Evolutionary conservation across 768 basidiomycete genomes (phyloP).

Genomic region (Auriscalpium orientale): DNA sequence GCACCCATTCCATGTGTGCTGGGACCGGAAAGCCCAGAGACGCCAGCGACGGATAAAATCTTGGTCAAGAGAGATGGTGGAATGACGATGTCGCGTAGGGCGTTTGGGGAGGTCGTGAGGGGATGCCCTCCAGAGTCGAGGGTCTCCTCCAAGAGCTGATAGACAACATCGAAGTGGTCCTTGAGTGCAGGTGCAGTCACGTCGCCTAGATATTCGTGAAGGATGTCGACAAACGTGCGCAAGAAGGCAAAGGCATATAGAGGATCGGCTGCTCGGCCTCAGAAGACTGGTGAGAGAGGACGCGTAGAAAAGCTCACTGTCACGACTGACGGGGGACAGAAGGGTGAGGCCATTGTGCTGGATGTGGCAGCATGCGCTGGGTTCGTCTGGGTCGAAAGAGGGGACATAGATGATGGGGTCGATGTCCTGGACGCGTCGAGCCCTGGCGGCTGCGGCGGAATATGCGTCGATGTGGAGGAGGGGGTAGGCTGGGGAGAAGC

Average conservation of each 20-base stretch:
- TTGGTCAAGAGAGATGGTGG: slow-evolving; percentile 72
- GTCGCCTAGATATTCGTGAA: slow-evolving; percentile 84
- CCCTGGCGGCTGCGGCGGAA: slow-evolving; percentile 61
- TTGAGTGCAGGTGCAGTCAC: slow-evolving; percentile 71
- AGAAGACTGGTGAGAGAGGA: not conserved
- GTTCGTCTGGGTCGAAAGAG: slow-evolving; percentile 36
- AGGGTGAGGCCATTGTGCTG: slow-evolving; percentile 68
- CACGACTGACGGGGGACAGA: slow-evolving; percentile 75
- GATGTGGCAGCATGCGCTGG: slow-evolving; percentile 82
- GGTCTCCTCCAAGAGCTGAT: slow-evolving; percentile 96
- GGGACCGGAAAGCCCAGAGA: slow-evolving; percentile 32
- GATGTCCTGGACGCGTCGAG: slow-evolving; percentile 43
- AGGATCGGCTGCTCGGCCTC: slow-evolving; percentile 60
- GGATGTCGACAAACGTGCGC: slow-evolving; percentile 74
- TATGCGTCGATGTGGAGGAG: slow-evolving; percentile 81
- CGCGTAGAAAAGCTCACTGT: slow-evolving; percentile 48
- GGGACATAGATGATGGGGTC: slow-evolving; percentile 72
- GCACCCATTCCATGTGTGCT: slow-evolving; percentile 31
- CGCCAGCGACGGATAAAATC: slow-evolving; percentile 43
- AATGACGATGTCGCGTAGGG: slow-evolving; percentile 87
- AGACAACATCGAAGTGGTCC: slow-evolving; percentile 93
- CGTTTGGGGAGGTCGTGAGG: slow-evolving; percentile 83
- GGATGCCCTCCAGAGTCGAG: slow-evolving; percentile 89
- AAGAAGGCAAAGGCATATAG: slow-evolving; percentile 85
- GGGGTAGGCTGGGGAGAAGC: slow-evolving; percentile 39